These are phyloP conservation scores for Monosporozyma servazzii DNA, from an alignment of 805 yeast species.

Conservation along the genomic window DNA sequence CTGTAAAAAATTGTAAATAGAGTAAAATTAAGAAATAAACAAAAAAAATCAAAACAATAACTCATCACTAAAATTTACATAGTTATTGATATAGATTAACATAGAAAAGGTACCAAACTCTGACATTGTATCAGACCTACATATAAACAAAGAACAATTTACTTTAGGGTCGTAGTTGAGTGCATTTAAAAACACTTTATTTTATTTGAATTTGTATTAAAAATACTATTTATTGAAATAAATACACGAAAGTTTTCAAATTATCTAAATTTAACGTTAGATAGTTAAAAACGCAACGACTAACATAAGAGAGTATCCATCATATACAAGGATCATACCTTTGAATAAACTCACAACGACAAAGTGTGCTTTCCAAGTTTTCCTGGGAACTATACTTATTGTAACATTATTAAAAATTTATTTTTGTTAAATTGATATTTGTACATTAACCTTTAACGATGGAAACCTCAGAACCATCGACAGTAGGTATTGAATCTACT, in stretches of 20 bases:
- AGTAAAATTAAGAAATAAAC: conserved; percentile 2
- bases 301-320: background rate
- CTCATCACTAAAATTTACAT: background rate
- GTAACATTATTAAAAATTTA: background rate
- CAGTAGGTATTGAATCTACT: background rate
- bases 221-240: background rate
- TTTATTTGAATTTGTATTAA: background rate
- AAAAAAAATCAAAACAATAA: background rate
- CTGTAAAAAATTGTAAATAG: conserved; percentile 1
- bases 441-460: background rate
- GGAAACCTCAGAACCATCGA: background rate
- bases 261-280: background rate
- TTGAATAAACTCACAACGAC: background rate
- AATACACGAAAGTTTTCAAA: background rate
- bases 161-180: background rate
- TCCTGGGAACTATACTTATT: background rate
- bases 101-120: background rate
- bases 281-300: background rate
- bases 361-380: background rate
- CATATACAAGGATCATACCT: background rate
- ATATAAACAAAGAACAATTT: background rate
- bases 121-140: background rate
- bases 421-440: background rate
- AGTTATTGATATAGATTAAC: background rate
- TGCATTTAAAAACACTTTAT: background rate